phyloP scores from a whole-genome alignment of 2,329 filamentous ascomycete genomes.

The Nectriaceae sp. region DNA sequence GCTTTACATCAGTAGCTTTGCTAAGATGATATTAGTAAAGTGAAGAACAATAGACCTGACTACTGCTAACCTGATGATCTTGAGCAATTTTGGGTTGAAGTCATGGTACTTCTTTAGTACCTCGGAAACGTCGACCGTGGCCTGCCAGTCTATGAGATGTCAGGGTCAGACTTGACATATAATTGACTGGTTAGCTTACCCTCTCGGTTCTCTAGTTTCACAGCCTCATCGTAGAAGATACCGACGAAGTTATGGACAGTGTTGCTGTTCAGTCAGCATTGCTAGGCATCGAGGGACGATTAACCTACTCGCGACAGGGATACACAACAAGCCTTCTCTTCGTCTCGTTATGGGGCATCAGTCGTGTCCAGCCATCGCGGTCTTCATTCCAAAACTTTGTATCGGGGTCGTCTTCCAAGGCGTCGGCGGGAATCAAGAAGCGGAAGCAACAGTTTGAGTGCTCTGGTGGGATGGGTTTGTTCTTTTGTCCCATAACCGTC shows the following conservation, averaged over 20 bases:
- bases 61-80: conserved; percentile 31
- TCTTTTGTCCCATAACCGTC: conserved; percentile 28
- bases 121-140: conserved; percentile 29
- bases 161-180: not conserved
- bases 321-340: conserved; percentile 35
- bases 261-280: conserved; percentile 22
- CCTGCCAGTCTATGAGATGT: conserved; percentile 31
- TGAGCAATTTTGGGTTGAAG: conserved; percentile 28
- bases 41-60: not conserved
- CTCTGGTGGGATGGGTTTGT: conserved; percentile 25
- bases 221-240: conserved; percentile 30
- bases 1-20: conserved; percentile 37
- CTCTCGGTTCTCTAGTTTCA: conserved; percentile 16
- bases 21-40: conserved; percentile 16
- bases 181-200: conserved; percentile 10
- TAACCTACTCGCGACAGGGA: conserved; percentile 32
- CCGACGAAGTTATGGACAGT: conserved; percentile 38
- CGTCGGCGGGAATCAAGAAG: conserved; percentile 34
- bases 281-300: not conserved
- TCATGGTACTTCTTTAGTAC: conserved; percentile 30
- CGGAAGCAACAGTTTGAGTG: conserved; percentile 38
- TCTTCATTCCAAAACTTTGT: conserved; percentile 34
- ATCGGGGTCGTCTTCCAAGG: conserved; percentile 32
- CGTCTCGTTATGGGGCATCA: conserved; percentile 24
- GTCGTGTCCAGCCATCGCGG: conserved; percentile 24